These are phyloP conservation scores for Sindora glabra DNA, from an alignment of 306 rosid species.

Conservation along the genomic window DNA sequence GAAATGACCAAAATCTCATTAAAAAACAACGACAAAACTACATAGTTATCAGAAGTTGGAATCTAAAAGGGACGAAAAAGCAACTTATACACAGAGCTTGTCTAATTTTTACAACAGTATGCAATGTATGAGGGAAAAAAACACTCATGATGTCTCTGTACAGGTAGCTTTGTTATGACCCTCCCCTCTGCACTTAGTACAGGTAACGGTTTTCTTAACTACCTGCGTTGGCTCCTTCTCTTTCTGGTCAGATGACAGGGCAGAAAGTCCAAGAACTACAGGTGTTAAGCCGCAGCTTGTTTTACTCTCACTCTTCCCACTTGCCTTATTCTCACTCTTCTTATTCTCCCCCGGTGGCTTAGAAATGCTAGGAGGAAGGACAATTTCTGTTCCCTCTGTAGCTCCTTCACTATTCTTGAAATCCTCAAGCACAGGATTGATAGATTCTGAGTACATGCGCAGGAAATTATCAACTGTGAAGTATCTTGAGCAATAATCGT, in stretches of 20 bases:
- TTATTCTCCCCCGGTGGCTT: conserved; percentile 19
- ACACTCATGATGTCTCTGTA: conserved; percentile 24
- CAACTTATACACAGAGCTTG: background rate
- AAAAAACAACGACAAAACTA: no score
- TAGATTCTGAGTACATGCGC: conserved; percentile 23
- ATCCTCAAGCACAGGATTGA: conserved; percentile 16
- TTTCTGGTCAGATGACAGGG: no score
- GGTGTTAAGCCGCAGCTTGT: no score
- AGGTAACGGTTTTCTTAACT: conserved; percentile 23
- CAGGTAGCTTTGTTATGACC: conserved; percentile 52
- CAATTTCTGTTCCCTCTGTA: background rate
- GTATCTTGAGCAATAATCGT: conserved; percentile 30
- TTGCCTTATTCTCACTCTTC: conserved; percentile 23
- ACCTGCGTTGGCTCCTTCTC: background rate
- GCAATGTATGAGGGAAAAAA: background rate
- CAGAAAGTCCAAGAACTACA: no score
- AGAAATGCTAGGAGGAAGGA: conserved; percentile 42
- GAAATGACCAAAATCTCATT: no score
- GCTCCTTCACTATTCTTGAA: conserved; percentile 3
- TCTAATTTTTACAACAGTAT: background rate
- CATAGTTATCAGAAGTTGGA: no score
- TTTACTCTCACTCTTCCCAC: no score
- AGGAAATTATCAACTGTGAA: conserved; percentile 25
- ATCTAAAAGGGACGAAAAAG: no score
- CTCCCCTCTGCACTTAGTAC: conserved; percentile 37